Base-by-base conservation (phyloP, 371 early-diverging fungal species). In the Mortierella sp. region DNA sequence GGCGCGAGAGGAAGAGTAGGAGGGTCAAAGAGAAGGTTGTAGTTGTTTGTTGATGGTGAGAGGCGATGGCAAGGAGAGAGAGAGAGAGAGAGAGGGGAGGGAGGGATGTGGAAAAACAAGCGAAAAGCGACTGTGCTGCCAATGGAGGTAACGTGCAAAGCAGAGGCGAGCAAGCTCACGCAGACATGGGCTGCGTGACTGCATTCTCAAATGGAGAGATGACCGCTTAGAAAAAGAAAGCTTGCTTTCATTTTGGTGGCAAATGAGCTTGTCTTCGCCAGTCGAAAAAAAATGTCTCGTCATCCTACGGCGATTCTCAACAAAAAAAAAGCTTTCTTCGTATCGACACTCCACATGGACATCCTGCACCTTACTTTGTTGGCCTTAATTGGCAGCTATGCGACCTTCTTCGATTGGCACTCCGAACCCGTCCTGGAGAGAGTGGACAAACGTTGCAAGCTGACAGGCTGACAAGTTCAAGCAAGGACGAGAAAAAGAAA, bases 21-120 rank as follows among this genome's bases (percentile, higher is more conserved):
- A 28, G 5, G 31, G 54, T 54, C 26, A 14, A 16, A 61, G 61
- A 34, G 57, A 3, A 13, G 28, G 26, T 57, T 5, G 54, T n/a
- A 54, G 51, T 19, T 1, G 54, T 6, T 21, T 44, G 8, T 24
- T 28, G 34, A 48, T 50, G 31, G 67, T 34, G 43, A 28, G 40
- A 21, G 2, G 16, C n/a, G 67, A 43, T 16, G 40, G 79, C 48
- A 34, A 79, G 37, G 46, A 24, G 44, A n/a, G 44, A 11, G 28
- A n/a, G n/a, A 34, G 74, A 26, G 46, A 24, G 44, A n/a, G 44
- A 57, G 54, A n/a, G 43, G 28, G 57, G 57, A 28, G n/a, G 43
- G 48, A 14, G 40, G 44, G 50, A 55, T 46, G 40, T 55, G 75
- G 28, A 54, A 79, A 48, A 51, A 71, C 37, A 24, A 43, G 43